Base-by-base conservation (phyloP, 2,329 filamentous ascomycete genomes). In the Talaromyces sp. region DNA sequence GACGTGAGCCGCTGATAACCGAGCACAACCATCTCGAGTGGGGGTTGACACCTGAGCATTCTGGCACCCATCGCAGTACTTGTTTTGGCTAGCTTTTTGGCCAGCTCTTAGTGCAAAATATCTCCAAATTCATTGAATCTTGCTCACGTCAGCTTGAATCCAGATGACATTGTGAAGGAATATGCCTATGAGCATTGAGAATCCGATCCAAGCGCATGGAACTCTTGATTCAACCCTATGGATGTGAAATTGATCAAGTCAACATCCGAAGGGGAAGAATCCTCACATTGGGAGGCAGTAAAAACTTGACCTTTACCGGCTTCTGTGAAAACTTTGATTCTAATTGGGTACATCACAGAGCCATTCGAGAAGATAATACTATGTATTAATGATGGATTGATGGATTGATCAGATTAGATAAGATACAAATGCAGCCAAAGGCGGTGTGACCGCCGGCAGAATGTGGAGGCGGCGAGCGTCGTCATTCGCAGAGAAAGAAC, bases 1-100 rank as follows among this genome's bases (percentile, higher is more conserved):
- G 61, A 62, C 11, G 58, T 59, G 47, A 43, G 25, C 65, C 65
- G 65, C 62, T 49, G 39, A 62, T 67, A 67, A 64, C 65, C 65
- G 65, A 67, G 61, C 35, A 33, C 35, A 37, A 13, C 5, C 27
- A 31, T 31, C 27, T 31, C 27, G 27, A 37, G 35, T 37, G 35
- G 35, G 49, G 58, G 10, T 50, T 11, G 54, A 43, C 43, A 54
- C 62, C 62, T 59, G 62, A 63, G 22, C 39, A 39, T 37, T 50
- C 41, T 19, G 62, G 62, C 62, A 63, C 3, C 47, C 1, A 50
- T 25, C n/a, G 19, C 27, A 17, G 41, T 25, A 35, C 8, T 37
- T 7, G 33, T 31, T 31, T 7, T 31, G 27, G 27, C 27, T 6
- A 1, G 27, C 27, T 6, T 31, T 31, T 31, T 31, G 27, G 27